Base-by-base conservation (phyloP, 805 yeast genomes). In the Candida qinlingensis region DNA sequence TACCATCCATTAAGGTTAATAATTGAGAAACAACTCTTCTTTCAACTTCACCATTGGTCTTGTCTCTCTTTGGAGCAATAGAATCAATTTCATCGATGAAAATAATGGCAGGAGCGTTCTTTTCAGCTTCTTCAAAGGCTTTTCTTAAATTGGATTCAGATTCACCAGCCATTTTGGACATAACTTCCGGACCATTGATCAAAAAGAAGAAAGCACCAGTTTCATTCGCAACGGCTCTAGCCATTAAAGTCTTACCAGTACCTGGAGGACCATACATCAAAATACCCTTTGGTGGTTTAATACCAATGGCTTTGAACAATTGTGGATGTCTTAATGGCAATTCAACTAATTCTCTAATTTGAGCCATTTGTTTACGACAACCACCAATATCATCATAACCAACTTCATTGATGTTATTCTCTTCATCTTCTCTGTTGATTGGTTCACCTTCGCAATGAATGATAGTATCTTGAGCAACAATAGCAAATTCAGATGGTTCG, bases 141-240 rank as follows among this genome's bases (percentile, higher is more conserved):
- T 91, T 91, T 76, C 99, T 83, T 69, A 94, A 76, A 64, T 94
- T 94, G 35, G 96, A 87, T 74, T 94, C 99, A 13, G 96, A 87
- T 73, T 94, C 99, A 76, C 99, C 99, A 45, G 99, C 99, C 99
- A 94, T 94, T 74, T 94, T 94, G 48, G 98, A 91, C 99, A 94
- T 94, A 64, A 94, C 96, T 72, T 94, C 99, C 8, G 99, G 99
- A 70, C 99, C 99, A 67, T 94, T 94, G 70, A 94, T 94, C 62
- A 94, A 79, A 69, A 94, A 94, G 80, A 94, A 94, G 69, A 94
- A 94, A 1, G 99, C 99, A 65, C 99, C 99, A 27, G 99, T 94
- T 72, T 94, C 98, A 63, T 94, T 94, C 42, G 99, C 99, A 46
- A 94, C 99, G n/a, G 99, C 99, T 68, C 99, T 84, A 2, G 99